Evolutionary conservation across 2,329 filamentous ascomycete species (phyloP).

Genomic region (Zarea fungicola): DNA sequence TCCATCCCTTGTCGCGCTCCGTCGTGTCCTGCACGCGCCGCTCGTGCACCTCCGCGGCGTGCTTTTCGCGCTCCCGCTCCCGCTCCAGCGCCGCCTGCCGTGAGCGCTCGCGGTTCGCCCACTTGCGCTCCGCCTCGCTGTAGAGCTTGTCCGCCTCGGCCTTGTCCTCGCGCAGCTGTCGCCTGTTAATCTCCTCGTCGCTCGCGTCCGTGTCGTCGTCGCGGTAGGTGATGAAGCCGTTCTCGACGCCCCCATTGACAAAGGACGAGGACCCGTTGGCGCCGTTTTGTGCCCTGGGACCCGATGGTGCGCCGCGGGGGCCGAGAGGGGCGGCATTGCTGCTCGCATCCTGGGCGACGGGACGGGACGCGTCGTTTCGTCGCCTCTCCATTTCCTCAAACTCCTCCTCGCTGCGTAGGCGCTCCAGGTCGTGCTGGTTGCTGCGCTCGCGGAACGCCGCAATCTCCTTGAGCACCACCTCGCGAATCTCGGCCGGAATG

Average conservation of each 20-base stretch:
- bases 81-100: conserved; percentile 80
- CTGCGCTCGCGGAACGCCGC: conserved; percentile 90
- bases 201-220: conserved; percentile 85
- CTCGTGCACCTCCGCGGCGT: conserved; percentile 62
- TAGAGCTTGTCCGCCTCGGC: conserved; percentile 76
- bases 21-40: conserved; percentile 67
- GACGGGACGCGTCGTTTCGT: conserved; percentile 55
- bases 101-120: conserved; percentile 83
- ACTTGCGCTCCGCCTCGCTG: conserved; percentile 79
- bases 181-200: conserved; percentile 76
- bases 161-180: conserved; percentile 65
- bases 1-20: conserved; percentile 62
- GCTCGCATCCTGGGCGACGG: conserved; percentile 70
- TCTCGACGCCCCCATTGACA: conserved; percentile 53
- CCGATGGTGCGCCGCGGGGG: conserved; percentile 57
- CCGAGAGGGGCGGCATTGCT: conserved; percentile 40
- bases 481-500: conserved; percentile 93
- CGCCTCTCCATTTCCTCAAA: conserved; percentile 80
- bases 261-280: conserved; percentile 54
- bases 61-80: conserved; percentile 73
- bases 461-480: conserved; percentile 91
- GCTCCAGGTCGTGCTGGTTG: conserved; percentile 81
- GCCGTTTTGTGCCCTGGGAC: conserved; percentile 61
- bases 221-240: conserved; percentile 56
- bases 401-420: conserved; percentile 83